A percentile compares a stretch with the other conserved stretches of the same genome.
These are phyloP conservation scores for Trichocladium uniseriatum DNA, from an alignment of 495 filamentous ascomycete genomes.

Conservation along the genomic window DNA sequence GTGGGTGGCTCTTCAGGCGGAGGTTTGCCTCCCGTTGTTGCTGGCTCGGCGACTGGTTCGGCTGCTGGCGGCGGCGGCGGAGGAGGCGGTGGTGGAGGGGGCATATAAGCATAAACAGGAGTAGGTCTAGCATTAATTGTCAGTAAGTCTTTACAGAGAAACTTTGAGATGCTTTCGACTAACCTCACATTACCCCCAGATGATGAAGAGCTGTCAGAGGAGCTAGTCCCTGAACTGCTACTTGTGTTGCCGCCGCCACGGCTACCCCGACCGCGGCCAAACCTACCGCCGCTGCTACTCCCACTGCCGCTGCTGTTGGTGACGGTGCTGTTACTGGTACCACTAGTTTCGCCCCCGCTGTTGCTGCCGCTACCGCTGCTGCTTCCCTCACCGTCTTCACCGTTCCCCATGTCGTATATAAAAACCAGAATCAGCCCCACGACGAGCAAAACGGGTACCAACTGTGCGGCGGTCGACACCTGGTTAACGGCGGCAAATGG, in stretches of 20 bases:
- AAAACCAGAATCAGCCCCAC: slow-evolving; percentile 4
- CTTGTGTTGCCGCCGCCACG: neutral
- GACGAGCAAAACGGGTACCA: slow-evolving; percentile 31
- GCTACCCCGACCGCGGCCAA: neutral
- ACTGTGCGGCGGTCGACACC: slow-evolving; percentile 25
- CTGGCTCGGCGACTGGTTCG: neutral
- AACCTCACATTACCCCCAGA: neutral
- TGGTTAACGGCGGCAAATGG: slow-evolving; percentile 11
- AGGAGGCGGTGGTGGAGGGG: neutral
- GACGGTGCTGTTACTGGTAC: neutral
- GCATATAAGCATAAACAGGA: neutral
- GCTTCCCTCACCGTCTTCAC: neutral
- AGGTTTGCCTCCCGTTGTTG: neutral
- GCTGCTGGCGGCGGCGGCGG: neutral
- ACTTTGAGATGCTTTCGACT: neutral
- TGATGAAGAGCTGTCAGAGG: neutral
- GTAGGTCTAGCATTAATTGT: neutral
- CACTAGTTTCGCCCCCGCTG: neutral
- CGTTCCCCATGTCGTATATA: slow-evolving; percentile 2
- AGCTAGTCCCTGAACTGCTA: neutral
- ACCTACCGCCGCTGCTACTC: neutral
- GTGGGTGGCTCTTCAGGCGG: neutral
- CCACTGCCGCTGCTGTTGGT: neutral
- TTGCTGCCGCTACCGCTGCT: neutral
- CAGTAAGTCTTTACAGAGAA: neutral